Evolutionary conservation across 208 protist genomes (phyloP).

Genomic region (Leishmania guyanensis): DNA sequence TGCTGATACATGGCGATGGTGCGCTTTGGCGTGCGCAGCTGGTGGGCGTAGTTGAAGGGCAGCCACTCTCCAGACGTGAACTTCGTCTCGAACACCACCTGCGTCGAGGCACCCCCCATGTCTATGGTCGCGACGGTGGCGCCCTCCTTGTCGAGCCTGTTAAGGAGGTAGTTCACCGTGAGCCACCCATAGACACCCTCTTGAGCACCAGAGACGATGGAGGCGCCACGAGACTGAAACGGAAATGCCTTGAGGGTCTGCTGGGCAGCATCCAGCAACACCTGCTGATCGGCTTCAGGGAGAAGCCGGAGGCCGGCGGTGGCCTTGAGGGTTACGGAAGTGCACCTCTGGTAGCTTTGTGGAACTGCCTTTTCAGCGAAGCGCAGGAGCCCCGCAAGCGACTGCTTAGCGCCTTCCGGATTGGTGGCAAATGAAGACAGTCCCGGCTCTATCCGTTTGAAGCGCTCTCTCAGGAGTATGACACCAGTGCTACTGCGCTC

Average conservation of each 20-base stretch:
- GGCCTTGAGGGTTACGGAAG: constrained; percentile 55
- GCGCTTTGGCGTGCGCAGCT: constrained; percentile 22
- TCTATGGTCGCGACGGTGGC: constrained; percentile 57
- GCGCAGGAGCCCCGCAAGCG: constrained; percentile 37
- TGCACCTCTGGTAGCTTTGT: constrained; percentile 31
- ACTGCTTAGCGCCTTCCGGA: constrained; percentile 15
- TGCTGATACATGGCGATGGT: constrained; percentile 61
- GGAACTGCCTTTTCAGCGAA: constrained; percentile 42
- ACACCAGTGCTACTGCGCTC: constrained; percentile 24
- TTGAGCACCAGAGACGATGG: constrained; percentile 65
- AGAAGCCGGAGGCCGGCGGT: constrained; percentile 74
- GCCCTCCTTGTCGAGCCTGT: constrained; percentile 5
- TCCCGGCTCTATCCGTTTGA: constrained; percentile 47
- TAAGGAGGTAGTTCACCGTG: constrained; percentile 83
- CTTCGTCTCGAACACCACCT: constrained; percentile 69
- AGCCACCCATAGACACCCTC: constrained; percentile 85
- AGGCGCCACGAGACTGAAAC: constrained; percentile 38
- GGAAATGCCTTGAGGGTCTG: constrained; percentile 27
- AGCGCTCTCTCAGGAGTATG: constrained; percentile 43
- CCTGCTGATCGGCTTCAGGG: constrained; percentile 15
- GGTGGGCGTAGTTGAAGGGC: constrained; percentile 44
- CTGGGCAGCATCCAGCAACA: constrained; percentile 36
- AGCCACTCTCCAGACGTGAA: constrained; percentile 33
- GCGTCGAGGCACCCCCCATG: constrained; percentile 82
- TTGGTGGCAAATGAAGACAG: constrained; percentile 46